phyloP scores from a whole-genome alignment of 2,329 filamentous ascomycete species.

The Orbilia quercus region DNA sequence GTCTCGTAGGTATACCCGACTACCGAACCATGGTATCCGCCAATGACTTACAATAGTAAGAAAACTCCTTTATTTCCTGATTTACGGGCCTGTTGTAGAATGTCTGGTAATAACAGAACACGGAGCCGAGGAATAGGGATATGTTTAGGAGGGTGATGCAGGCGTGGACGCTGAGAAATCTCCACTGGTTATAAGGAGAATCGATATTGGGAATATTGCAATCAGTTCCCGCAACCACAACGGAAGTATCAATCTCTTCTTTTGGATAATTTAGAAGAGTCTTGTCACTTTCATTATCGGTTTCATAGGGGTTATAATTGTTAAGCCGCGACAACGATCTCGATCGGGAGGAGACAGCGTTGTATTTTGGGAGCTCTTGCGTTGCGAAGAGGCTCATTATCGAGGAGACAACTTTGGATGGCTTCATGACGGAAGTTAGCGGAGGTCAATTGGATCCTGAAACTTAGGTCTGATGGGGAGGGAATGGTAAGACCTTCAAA shows the following conservation, averaged over 20 bases:
- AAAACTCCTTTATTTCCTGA: slow-evolving; percentile 35
- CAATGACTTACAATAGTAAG: slow-evolving; percentile 53
- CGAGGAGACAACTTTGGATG: slow-evolving; percentile 1
- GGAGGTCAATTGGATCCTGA: background rate
- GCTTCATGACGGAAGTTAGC: slow-evolving; percentile 1
- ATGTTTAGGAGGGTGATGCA: slow-evolving; percentile 44
- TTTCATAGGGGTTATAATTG: slow-evolving; percentile 1
- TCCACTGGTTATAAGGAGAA: background rate
- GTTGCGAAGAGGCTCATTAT: slow-evolving; percentile 40
- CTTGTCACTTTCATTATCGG: slow-evolving; percentile 44
- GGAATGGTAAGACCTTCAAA: background rate
- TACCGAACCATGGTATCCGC: slow-evolving; percentile 44
- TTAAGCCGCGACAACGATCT: background rate
- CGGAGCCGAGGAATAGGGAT: slow-evolving; percentile 33
- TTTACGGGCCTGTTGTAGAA: slow-evolving; percentile 24
- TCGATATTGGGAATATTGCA: background rate
- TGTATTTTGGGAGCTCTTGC: slow-evolving; percentile 41
- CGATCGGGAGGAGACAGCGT: slow-evolving; percentile 27
- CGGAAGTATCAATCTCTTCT: background rate
- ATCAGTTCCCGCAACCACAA: slow-evolving; percentile 10
- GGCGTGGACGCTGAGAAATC: slow-evolving; percentile 6
- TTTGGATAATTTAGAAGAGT: slow-evolving; percentile 26
- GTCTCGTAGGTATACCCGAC: background rate
- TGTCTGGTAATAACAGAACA: slow-evolving; percentile 47
- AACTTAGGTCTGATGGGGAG: background rate